phyloP scores from a whole-genome alignment of 495 filamentous ascomycete species.

The Venustampulla echinocandica region DNA sequence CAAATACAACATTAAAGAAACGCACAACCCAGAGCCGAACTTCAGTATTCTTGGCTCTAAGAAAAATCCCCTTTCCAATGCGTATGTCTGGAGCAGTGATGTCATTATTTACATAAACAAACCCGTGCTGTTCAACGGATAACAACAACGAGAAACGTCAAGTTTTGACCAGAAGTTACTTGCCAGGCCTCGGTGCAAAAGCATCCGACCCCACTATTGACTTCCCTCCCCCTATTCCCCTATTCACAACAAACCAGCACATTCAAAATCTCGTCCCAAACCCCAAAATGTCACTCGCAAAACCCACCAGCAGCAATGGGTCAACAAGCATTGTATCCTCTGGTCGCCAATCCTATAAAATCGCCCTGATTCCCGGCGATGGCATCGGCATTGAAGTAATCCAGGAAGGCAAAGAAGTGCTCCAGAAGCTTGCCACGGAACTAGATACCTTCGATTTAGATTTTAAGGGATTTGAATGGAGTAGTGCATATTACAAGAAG shows the following conservation, averaged over 20 bases:
- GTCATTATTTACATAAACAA: too few species aligned
- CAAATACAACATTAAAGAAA: too few species aligned
- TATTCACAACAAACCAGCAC: not conserved
- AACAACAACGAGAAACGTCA: too few species aligned
- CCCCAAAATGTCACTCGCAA: not conserved
- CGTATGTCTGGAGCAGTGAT: too few species aligned
- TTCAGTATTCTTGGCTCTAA: too few species aligned
- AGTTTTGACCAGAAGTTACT: too few species aligned
- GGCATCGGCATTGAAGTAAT: conserved; percentile 50
- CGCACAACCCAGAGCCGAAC: too few species aligned
- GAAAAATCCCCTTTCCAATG: too few species aligned
- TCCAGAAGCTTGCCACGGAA: conserved; percentile 35
- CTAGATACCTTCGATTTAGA: conserved; percentile 39
- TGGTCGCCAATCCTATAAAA: conserved; percentile 23
- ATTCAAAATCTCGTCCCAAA: not conserved
- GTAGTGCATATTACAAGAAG: conserved; percentile 43
- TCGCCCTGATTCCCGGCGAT: conserved; percentile 45
- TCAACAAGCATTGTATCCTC: not conserved
- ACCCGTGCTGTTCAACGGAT: too few species aligned
- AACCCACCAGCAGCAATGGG: not conserved
- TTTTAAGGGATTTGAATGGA: conserved; percentile 45
- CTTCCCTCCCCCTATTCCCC: not conserved
- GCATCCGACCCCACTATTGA: not conserved
- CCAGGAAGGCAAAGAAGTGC: conserved; percentile 36
- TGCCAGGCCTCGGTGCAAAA: too few species aligned